Percentiles rank a stretch among this genome's conserved stretches.
Conservation (phyloP, 2,329 filamentous ascomycete species). For the Aspergillus terreus region DNA sequence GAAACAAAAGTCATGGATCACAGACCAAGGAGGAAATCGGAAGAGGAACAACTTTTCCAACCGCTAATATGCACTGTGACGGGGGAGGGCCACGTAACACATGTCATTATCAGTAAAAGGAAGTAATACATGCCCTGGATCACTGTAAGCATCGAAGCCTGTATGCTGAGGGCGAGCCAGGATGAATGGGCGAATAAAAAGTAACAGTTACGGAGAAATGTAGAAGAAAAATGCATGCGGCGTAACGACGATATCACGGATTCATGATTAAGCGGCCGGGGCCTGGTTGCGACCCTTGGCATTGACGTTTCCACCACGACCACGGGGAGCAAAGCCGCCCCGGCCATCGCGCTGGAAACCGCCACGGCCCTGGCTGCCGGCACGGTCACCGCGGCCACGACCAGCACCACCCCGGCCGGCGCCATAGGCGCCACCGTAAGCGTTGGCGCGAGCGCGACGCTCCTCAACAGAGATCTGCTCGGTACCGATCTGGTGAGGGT, state of each 20-base stretch:
- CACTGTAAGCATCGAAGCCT: slow-evolving; percentile 13
- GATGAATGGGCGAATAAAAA: slow-evolving; percentile 16
- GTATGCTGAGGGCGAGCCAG: slow-evolving; percentile 17
- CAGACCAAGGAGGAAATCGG: slow-evolving; percentile 23
- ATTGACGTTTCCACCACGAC: slow-evolving; percentile 58
- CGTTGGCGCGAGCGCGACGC: slow-evolving; percentile 71
- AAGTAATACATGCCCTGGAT: slow-evolving; percentile 38
- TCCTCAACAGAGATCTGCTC: slow-evolving; percentile 85
- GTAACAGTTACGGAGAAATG: background rate
- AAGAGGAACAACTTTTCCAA: slow-evolving; percentile 37
- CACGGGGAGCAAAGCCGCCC: slow-evolving; percentile 62
- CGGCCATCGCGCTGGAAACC: slow-evolving; percentile 67
- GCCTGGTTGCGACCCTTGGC: slow-evolving; percentile 45
- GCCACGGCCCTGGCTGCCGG: slow-evolving; percentile 60
- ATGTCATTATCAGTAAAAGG: slow-evolving; percentile 37
- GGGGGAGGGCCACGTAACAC: slow-evolving; percentile 36
- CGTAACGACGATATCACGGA: background rate
- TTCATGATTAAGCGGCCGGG: slow-evolving; percentile 37
- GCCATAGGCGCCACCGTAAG: slow-evolving; percentile 63
- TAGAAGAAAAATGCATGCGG: slow-evolving; percentile 1
- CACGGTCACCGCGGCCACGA: slow-evolving; percentile 66
- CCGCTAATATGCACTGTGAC: slow-evolving; percentile 41
- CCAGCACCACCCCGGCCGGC: slow-evolving; percentile 60
- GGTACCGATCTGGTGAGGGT: slow-evolving; percentile 79
- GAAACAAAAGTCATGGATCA: slow-evolving; percentile 17